Base-by-base conservation (phyloP, 1,139 yeast genomes). In the Nakaseomyces sp. region DNA sequence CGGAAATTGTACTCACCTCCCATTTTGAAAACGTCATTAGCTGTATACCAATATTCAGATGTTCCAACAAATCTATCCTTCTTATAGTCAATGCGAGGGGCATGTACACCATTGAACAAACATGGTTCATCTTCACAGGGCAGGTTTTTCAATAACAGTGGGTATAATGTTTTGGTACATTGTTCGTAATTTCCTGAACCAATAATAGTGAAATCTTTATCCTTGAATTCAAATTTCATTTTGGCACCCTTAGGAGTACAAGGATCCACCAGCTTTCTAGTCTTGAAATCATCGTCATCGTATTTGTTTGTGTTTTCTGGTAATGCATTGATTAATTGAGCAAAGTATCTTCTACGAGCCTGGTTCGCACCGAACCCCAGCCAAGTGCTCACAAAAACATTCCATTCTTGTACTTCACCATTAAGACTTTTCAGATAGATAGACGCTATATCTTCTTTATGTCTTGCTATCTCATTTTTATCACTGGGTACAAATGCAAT, bases 31-130 rank as follows among this genome's bases (percentile, higher is more conserved):
- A 84, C 77, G 55, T 84, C 93, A 57, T 83, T 81, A 4, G 91
- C 88, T 1, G 91, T 82, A 56, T 84, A 84, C 91, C 91, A 83
- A 63, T 81, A 84, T 56, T 84, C 94, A 1, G 89, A 81, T 17
- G 82, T 76, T 0, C 94, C 94, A 31, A 84, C 77, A 62, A 84
- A 83, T 53, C 74, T 79, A 55, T 83, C 91, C 43, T 69, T 70
- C n/a, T 73, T 71, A 54, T 81, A 84, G 58, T 83, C 80, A 47
- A 84, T 73, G 38, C 68, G 69, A 10, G 94, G 94, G 0, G 83
- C 87, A 63, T 82, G 91, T 12, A 82, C 81, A 28, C 93, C 94
- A 60, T 83, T 82, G 58, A 84, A 84, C 15, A 83, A 64, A 61
- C 94, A 84, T 1, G 91, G 91, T 18, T 74, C 74, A 44, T 80